Conservation (phyloP, 2,329 filamentous ascomycete genomes). For the Fusarium armeniacum region DNA sequence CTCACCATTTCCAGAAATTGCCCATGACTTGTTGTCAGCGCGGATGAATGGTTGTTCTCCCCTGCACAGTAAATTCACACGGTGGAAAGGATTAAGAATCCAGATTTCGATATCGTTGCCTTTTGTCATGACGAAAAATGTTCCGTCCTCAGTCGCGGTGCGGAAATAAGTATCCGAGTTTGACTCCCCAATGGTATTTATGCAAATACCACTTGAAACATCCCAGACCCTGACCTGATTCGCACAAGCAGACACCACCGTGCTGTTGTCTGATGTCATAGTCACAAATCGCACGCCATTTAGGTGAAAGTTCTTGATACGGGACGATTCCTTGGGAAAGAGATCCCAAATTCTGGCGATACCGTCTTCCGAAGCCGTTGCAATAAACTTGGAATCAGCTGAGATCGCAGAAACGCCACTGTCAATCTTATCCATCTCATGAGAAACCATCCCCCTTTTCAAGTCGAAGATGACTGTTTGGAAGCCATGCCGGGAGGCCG, state of each 20-base stretch:
- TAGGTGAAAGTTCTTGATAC: not conserved
- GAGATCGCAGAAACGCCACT: not conserved
- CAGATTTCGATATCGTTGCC: not conserved
- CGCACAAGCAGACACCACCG: fast-evolving
- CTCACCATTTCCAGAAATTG: not conserved
- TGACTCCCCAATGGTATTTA: not conserved
- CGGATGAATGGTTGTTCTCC: fast-evolving
- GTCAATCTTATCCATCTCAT: too few species aligned
- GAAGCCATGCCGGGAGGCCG: fast-evolving
- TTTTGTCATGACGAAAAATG: not conserved
- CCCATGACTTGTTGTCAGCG: too few species aligned
- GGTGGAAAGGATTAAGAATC: too few species aligned
- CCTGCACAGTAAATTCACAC: too few species aligned
- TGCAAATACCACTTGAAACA: not conserved
- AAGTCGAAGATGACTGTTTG: not conserved
- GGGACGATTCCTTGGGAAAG: not conserved
- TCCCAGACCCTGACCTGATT: not conserved
- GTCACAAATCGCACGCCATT: fast-evolving
- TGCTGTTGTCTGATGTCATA: too few species aligned
- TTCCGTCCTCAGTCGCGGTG: not conserved
- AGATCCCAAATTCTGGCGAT: not conserved
- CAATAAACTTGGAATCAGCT: not conserved
- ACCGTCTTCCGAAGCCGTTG: fast-evolving
- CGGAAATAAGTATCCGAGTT: fast-evolving
- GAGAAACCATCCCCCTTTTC: not conserved